Percentiles rank a stretch among this genome's conserved stretches.
phyloP scores from a whole-genome alignment of 2,329 filamentous ascomycete species.

The Aspergillus uvarum region DNA sequence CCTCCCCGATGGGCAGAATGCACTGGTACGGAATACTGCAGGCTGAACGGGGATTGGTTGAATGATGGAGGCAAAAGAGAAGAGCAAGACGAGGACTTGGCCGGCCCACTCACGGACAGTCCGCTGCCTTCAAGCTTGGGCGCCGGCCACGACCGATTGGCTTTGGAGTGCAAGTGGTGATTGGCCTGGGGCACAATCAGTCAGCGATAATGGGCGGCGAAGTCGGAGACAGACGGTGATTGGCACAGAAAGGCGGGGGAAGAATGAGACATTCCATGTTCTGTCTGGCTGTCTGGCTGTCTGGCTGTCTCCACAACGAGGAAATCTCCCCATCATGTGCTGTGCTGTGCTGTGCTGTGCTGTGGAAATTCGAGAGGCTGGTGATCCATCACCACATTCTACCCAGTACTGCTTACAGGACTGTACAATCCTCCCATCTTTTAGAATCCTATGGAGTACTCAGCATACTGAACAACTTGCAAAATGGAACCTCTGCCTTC shows the following conservation, averaged over 20 bases:
- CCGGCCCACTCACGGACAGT: background rate
- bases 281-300: background rate
- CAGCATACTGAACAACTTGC: too few relatives aligned
- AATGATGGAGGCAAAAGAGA: background rate
- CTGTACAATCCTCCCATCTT: too few relatives aligned
- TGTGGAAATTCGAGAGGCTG: too few relatives aligned
- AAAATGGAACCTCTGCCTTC: background rate
- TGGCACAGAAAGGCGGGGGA: background rate
- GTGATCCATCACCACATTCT: too few relatives aligned
- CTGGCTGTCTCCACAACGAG: background rate
- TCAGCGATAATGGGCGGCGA: background rate
- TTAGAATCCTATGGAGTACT: too few relatives aligned
- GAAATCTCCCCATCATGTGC: background rate
- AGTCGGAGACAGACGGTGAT: background rate
- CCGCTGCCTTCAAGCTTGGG: background rate
- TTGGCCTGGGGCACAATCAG: background rate
- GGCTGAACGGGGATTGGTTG: background rate
- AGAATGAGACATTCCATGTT: background rate
- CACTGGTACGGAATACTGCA: background rate
- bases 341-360: too few relatives aligned
- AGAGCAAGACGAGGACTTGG: background rate
- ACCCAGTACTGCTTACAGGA: too few relatives aligned
- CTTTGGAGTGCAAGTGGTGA: background rate
- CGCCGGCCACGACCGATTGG: background rate
- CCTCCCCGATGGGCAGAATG: background rate